Conservation (phyloP, 345 rosid genomes). For the Populus simonii region DNA sequence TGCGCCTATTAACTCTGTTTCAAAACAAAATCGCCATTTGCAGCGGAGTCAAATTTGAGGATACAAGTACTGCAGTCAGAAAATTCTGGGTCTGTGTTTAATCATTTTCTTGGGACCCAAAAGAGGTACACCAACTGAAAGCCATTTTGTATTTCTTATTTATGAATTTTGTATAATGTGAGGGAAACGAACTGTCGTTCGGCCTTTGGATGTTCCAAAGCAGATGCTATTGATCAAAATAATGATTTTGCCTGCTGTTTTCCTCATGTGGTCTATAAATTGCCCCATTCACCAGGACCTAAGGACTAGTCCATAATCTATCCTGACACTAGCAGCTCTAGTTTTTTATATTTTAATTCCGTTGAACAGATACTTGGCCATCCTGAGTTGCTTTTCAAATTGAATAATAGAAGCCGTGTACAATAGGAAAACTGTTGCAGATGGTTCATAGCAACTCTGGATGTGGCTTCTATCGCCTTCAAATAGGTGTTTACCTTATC, state of each 20-base stretch:
- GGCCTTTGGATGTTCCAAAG: neutral
- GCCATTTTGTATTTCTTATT: neutral
- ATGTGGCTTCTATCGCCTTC: too few relatives aligned
- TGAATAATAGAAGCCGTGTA: too few relatives aligned
- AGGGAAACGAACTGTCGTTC: neutral
- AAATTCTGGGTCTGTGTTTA: neutral
- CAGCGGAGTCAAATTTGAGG: neutral
- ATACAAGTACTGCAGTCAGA: neutral
- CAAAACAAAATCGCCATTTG: neutral
- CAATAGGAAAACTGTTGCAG: too few relatives aligned
- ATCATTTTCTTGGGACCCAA: neutral
- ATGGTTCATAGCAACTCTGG: too few relatives aligned
- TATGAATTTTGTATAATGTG: neutral
- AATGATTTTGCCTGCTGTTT: neutral
- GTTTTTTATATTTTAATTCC: neutral
- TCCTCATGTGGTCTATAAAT: neutral
- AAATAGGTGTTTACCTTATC: too few relatives aligned
- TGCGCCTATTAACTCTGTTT: neutral
- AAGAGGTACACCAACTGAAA: neutral
- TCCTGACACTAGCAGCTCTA: neutral
- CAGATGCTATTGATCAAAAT: neutral
- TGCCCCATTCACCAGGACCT: too few relatives aligned
- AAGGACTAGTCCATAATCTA: neutral
- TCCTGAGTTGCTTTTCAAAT: too few relatives aligned
- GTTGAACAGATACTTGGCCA: neutral